A percentile compares a stretch with the other conserved stretches of the same genome.
Conservation (phyloP, 371 early-diverging fungal genomes). For the Syncephalastrum contaminatum region DNA sequence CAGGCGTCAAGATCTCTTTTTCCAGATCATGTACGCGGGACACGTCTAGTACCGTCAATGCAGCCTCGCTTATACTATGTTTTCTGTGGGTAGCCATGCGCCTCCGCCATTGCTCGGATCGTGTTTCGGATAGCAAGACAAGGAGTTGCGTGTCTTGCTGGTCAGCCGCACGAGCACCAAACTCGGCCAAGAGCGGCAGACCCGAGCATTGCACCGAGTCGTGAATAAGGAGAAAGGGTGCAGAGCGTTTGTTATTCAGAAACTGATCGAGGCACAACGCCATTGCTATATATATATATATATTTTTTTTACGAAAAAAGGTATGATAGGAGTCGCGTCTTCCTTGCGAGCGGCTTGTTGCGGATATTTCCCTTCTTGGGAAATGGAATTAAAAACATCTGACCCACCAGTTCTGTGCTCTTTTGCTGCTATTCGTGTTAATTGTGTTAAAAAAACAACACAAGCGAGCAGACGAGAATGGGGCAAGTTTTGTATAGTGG, state of each 20-base stretch:
- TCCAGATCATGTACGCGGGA: constrained; percentile 25
- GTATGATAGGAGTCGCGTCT: no score
- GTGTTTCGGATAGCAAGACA: constrained; percentile 37
- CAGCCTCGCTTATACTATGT: neutral
- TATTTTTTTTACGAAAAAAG: no score
- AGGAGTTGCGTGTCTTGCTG: constrained; percentile 13
- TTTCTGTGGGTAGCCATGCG: constrained; percentile 7
- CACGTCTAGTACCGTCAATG: constrained; percentile 30
- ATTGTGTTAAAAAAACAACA: no score
- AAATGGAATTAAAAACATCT: no score
- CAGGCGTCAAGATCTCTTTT: constrained; percentile 17
- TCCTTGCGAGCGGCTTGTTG: no score
- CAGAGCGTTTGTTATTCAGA: constrained; percentile 31
- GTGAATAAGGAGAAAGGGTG: constrained; percentile 31
- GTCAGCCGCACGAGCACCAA: constrained; percentile 23
- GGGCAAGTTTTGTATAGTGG: no score
- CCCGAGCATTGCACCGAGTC: constrained; percentile 29
- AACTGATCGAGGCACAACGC: constrained; percentile 37
- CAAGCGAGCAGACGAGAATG: no score
- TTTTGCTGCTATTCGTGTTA: no score
- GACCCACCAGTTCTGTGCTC: no score
- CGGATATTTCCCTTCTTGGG: no score
- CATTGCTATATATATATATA: constrained; percentile 2
- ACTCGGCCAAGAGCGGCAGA: constrained; percentile 26
- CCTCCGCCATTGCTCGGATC: constrained; percentile 30